Base-by-base conservation (phyloP, 2,329 filamentous ascomycete genomes). In the Ceratocystis cubensis region DNA sequence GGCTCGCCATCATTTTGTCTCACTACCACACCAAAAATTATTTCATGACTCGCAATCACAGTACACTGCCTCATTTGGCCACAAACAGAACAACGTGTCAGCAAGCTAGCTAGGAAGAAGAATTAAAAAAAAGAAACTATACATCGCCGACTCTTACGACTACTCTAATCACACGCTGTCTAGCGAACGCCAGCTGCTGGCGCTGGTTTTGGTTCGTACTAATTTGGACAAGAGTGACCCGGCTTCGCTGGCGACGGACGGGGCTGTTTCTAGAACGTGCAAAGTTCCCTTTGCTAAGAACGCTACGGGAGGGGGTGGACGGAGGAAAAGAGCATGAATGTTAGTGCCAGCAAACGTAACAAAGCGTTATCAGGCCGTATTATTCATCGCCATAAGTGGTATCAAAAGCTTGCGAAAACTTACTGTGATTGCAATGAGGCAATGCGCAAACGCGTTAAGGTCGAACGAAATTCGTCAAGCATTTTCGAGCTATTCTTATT, bases 401-500 rank as follows among this genome's bases (percentile, higher is more conserved):
- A 25, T 20, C 30, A 22, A 63, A 46, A 17, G 45, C 20, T 8
- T 8, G 33, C 30, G 13, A 5, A n/a, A 13, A 76, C 79, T 70
- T 73, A 81, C 79, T 79, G 73, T 57, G 75, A 76, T 72, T 79
- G 77, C 45, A 81, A 72, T 33, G 80, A 75, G 33, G 78, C 79
- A 68, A 82, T 77, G 69, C 79, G 78, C 68, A 81, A 74, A 64
- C 78, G 77, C 66, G 76, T 74, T 45, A 82, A 71, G 46, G 77
- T 74, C 45, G 73, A 71, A 69, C 78, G 76, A 50, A 81, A 72
- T 61, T 79, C 76, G 53, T 77, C 74, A 48, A 75, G 73, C 73
- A 76, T 76, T 28, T 22, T 13, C 20, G 22, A 3, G 10, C 25
- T 28, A 53, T 53, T 20, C 37, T 41, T 41, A 1, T 41, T 15